Percentiles rank a stretch among this genome's conserved stretches.
These are phyloP conservation scores for Cinnamomum micranthum DNA, from an alignment of 164 flowering plant genomes.

Conservation along the genomic window DNA sequence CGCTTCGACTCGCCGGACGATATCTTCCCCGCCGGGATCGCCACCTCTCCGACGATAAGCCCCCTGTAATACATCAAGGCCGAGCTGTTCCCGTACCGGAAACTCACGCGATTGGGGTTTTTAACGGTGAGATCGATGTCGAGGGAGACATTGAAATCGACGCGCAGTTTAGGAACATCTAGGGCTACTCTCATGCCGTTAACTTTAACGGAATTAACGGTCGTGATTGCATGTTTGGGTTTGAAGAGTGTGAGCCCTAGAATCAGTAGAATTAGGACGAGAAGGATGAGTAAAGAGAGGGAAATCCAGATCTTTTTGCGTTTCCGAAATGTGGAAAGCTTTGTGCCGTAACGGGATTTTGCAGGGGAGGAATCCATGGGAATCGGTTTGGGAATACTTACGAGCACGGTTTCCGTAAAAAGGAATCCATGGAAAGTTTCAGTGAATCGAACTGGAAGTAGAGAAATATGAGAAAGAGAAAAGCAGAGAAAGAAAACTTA, in stretches of 20 bases:
- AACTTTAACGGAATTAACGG: conserved; percentile 38
- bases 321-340: neutral
- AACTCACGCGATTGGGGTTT: conserved; percentile 71
- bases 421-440: neutral
- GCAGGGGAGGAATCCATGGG: conserved; percentile 16
- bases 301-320: conserved; percentile 20
- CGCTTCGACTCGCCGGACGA: conserved; percentile 29
- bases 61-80: conserved; percentile 52
- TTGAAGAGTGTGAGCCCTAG: conserved; percentile 68
- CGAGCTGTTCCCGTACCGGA: conserved; percentile 43
- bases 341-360: neutral
- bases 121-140: conserved; percentile 36
- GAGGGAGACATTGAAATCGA: conserved; percentile 50
- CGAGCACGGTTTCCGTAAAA: neutral
- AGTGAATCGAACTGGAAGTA: too few species aligned
- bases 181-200: conserved; percentile 28
- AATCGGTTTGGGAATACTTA: neutral
- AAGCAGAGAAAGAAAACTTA: too few species aligned
- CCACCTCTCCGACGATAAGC: conserved; percentile 54
- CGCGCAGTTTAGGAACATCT: conserved; percentile 23
- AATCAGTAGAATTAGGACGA: conserved; percentile 32
- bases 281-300: conserved; percentile 13
- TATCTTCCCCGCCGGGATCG: conserved; percentile 51
- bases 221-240: conserved; percentile 44
- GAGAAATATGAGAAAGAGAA: too few species aligned